Evolutionary conservation across 164 flowering plant species (phyloP).

Genomic region (Nymphaea thermarum): DNA sequence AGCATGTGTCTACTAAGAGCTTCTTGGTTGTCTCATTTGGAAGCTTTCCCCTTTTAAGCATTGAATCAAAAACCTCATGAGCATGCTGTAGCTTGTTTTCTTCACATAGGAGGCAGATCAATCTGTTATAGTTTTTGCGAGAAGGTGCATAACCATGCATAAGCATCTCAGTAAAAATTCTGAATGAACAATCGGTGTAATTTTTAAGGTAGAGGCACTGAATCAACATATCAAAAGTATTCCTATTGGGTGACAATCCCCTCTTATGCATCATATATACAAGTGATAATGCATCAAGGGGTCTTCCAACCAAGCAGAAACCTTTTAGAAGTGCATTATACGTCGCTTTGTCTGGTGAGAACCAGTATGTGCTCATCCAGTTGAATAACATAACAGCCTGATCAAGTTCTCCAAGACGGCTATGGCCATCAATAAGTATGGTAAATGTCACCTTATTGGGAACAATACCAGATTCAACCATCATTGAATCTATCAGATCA

Average conservation of each 20-base stretch:
- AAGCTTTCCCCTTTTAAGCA: constrained; percentile 18
- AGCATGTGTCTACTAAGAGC: constrained; percentile 6
- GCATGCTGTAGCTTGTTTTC: constrained; percentile 28
- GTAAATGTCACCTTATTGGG: constrained; percentile 57
- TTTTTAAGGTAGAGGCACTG: constrained; percentile 16
- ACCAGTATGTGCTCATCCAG: constrained; percentile 31
- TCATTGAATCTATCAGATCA: constrained; percentile 20
- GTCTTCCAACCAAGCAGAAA: constrained; percentile 30
- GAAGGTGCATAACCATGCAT: constrained; percentile 21
- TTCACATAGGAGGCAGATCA: constrained; percentile 23
- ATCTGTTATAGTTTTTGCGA: constrained; percentile 13
- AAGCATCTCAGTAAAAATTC: constrained; percentile 39
- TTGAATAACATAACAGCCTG: constrained; percentile 34
- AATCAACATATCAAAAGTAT: constrained; percentile 29
- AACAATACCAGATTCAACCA: constrained; percentile 27
- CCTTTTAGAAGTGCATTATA: constrained; percentile 40
- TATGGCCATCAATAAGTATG: constrained; percentile 40
- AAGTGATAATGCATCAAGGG: constrained; percentile 37
- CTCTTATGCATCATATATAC: constrained; percentile 37
- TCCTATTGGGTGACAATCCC: constrained; percentile 32
- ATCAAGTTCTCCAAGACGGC: constrained; percentile 25
- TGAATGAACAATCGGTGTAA: constrained; percentile 24
- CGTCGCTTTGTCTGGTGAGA: constrained; percentile 27
- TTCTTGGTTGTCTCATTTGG: constrained; percentile 10
- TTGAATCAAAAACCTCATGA: constrained; percentile 10